phyloP scores from a whole-genome alignment of 305 asterid genomes.

The Fraxinus latifolia region DNA sequence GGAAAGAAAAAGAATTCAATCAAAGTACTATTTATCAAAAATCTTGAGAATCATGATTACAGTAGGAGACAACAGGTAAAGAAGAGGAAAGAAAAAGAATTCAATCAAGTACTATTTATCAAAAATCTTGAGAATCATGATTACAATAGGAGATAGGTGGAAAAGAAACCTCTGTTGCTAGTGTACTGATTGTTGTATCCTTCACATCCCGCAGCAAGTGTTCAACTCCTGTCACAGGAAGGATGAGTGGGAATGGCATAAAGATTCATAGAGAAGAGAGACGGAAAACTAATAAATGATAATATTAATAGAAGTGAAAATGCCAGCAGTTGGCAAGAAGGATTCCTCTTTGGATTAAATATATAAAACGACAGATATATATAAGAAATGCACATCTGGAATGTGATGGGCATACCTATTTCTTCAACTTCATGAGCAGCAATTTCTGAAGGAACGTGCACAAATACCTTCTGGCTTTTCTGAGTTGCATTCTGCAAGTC shows the following conservation, averaged over 20 bases:
- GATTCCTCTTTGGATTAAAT: neutral
- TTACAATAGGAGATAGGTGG: neutral
- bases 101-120: neutral
- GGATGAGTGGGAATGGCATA: slow-evolving; percentile 3
- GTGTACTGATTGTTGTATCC: slow-evolving; percentile 92
- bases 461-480: slow-evolving; percentile 91
- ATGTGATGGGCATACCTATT: slow-evolving; percentile 54
- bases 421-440: slow-evolving; percentile 99
- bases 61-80: too few relatives aligned
- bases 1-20: neutral
- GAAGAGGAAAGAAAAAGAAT: neutral
- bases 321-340: neutral
- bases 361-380: neutral
- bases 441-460: slow-evolving; percentile 85
- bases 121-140: neutral
- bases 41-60: neutral
- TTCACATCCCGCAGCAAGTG: slow-evolving; percentile 93
- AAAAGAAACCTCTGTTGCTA: slow-evolving; percentile 80
- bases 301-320: neutral
- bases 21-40: neutral
- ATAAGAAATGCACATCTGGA: neutral
- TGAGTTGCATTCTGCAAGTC: slow-evolving; percentile 86
- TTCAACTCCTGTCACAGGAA: slow-evolving; percentile 69
- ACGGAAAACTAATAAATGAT: neutral
- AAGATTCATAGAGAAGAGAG: slow-evolving; percentile 3